Conservation (phyloP, 495 filamentous ascomycete species). For the Penicillium psychrofluorescens region DNA sequence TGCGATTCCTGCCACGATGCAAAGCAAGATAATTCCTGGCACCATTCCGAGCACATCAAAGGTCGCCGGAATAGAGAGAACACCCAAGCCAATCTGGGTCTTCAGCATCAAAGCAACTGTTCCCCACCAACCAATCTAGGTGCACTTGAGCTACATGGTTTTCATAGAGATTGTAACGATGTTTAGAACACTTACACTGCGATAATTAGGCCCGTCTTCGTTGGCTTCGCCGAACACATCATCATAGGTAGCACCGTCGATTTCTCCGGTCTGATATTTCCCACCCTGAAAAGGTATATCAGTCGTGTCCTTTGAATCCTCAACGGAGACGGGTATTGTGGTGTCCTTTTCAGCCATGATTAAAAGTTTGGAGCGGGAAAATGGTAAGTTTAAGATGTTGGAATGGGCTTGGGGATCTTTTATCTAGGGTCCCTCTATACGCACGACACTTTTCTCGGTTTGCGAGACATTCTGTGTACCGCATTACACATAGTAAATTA, state of each 20-base stretch:
- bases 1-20: conserved; percentile 51
- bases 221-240: conserved; percentile 5
- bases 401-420: too few species aligned
- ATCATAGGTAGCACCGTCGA: not conserved
- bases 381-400: too few species aligned
- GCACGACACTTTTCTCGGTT: too few species aligned
- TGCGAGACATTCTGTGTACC: too few species aligned
- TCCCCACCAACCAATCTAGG: conserved; percentile 27
- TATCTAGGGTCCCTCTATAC: too few species aligned
- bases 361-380: too few species aligned
- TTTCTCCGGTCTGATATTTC: too few species aligned
- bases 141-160: not conserved
- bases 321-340: too few species aligned
- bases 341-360: too few species aligned
- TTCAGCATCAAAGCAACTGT: conserved; percentile 35
- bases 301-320: too few species aligned
- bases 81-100: conserved; percentile 51
- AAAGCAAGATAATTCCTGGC: conserved; percentile 41
- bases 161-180: not conserved
- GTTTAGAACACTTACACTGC: not conserved
- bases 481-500: too few species aligned
- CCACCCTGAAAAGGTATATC: too few species aligned
- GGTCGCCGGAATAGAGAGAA: conserved; percentile 51
- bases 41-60: conserved; percentile 58
- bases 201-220: conserved; percentile 2